phyloP scores from a whole-genome alignment of 2,329 filamentous ascomycete species.

The Aspergillus eucalypticola region DNA sequence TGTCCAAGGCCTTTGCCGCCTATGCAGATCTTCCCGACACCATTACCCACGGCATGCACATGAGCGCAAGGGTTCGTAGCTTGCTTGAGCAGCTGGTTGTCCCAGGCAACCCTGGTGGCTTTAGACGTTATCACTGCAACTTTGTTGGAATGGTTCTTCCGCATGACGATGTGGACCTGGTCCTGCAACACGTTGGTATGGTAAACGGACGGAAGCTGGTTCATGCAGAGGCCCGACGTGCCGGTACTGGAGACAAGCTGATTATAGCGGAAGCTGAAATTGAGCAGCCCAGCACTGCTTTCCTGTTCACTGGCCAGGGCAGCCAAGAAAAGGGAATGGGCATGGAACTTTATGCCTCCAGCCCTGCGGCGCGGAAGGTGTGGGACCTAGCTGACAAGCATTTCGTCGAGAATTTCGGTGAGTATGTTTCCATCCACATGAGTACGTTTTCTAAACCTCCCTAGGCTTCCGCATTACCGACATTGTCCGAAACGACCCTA shows the following conservation, averaged over 20 bases:
- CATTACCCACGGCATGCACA: conserved; percentile 98
- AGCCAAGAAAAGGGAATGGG: conserved; percentile 98
- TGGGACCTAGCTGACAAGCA: conserved; percentile 96
- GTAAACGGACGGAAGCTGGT: conserved; percentile 5
- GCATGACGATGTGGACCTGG: background rate
- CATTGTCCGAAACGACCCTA: conserved; percentile 97
- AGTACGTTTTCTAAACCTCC: background rate
- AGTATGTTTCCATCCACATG: background rate
- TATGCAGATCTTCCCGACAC: conserved; percentile 92
- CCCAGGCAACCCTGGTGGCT: background rate
- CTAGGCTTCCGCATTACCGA: conserved; percentile 79
- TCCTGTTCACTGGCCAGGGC: conserved; percentile 95
- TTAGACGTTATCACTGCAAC: background rate
- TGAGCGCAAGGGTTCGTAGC: conserved; percentile 84
- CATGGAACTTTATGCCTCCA: conserved; percentile 93
- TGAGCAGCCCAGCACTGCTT: conserved; percentile 88
- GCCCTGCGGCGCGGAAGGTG: conserved; percentile 85
- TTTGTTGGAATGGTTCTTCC: conserved; percentile 5
- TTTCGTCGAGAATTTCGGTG: conserved; percentile 90
- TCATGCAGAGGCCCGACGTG: background rate
- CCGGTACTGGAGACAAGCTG: background rate
- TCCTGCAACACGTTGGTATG: conserved; percentile 8
- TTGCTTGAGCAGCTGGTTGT: conserved; percentile 34
- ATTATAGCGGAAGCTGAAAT: conserved; percentile 66
- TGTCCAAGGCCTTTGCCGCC: conserved; percentile 88